Evolutionary conservation across 1,284 basidiomycete genomes (phyloP), one percentile per base, ranked within the genome.

Genomic region (Apiotrichum montevideense): DNA sequence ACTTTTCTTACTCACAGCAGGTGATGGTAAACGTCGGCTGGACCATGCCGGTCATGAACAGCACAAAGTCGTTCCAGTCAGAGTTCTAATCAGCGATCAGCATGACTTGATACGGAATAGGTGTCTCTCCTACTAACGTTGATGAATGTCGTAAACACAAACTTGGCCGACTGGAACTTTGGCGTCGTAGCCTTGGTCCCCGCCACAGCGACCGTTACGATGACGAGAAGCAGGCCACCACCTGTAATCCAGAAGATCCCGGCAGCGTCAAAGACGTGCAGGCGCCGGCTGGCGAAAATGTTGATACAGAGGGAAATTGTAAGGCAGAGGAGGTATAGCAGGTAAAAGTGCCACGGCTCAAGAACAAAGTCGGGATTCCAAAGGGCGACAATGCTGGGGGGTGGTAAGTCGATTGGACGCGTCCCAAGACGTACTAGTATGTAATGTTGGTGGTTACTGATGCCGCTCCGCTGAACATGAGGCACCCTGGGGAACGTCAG

Each of bases 11-110:
- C 49, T 42, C 29, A 51, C 49, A 51, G 39, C 49, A 51, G 13
- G 49, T 51, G 39, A 51, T 51, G 3, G 49, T 51, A 11, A 51
- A 51, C 3, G 50, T 52, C 13, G 50, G 50, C 50, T 52, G 50
- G 4, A 52, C 41, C 50, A 52, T 52, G 50, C 50, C 50, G 32
- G 50, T 52, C 50, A 52, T 52, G 50, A 52, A 44, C 14, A 52
- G 33, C 14, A 52, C 50, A 43, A 52, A 52, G 50, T 52, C 35
- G 32, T 34, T 29, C 50, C 50, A 52, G 50, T 44, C 50, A 6
- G 50, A 44, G 41, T 35, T 32, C 50, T 51, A 21, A 21, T 21
- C 21, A 21, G 21, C 21, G 21, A 21, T 21, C 21, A 21, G 21
- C 21, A 39, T 13, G 50, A 11, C 7, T 39, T 51, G 40, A 51